These are phyloP conservation scores for Carex scoparia DNA, from an alignment of 176 grass and related monocot species.

Conservation along the genomic window DNA sequence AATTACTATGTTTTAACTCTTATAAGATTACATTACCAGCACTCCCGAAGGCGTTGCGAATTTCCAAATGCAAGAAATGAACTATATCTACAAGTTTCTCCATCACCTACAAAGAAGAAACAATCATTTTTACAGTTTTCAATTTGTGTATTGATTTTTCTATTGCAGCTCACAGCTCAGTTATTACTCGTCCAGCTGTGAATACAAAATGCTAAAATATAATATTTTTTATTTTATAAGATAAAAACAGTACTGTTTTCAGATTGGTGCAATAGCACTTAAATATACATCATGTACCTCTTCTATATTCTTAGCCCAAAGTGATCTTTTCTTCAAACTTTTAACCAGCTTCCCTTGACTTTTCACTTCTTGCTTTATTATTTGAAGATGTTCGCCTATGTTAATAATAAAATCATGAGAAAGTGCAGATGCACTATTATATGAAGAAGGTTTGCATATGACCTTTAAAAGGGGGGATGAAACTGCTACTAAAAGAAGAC, in stretches of 20 bases:
- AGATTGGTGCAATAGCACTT: background rate
- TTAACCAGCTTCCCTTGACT: conserved; percentile 64
- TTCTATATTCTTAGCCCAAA: conserved; percentile 94
- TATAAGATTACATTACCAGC: conserved; percentile 55
- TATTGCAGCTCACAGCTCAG: background rate
- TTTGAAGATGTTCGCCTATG: conserved; percentile 73
- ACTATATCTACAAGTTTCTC: conserved; percentile 96
- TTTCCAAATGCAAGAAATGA: conserved; percentile 92
- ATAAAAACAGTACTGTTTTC: conserved; percentile 2
- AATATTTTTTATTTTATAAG: conserved; percentile 11
- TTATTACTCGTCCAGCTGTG: background rate
- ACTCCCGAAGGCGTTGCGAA: conserved; percentile 58
- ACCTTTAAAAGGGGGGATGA: background rate
- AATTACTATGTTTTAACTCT: conserved; percentile 10
- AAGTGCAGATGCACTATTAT: background rate
- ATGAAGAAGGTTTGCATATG: background rate
- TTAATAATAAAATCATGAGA: conserved; percentile 27
- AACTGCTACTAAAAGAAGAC: background rate
- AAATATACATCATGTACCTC: conserved; percentile 53
- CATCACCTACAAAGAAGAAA: conserved; percentile 63
- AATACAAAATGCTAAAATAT: conserved; percentile 5
- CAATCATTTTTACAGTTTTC: background rate
- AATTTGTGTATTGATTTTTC: background rate
- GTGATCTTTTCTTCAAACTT: conserved; percentile 75
- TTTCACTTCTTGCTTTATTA: conserved; percentile 92